phyloP scores from a whole-genome alignment of 306 rosid genomes.

The Argentina anserina region DNA sequence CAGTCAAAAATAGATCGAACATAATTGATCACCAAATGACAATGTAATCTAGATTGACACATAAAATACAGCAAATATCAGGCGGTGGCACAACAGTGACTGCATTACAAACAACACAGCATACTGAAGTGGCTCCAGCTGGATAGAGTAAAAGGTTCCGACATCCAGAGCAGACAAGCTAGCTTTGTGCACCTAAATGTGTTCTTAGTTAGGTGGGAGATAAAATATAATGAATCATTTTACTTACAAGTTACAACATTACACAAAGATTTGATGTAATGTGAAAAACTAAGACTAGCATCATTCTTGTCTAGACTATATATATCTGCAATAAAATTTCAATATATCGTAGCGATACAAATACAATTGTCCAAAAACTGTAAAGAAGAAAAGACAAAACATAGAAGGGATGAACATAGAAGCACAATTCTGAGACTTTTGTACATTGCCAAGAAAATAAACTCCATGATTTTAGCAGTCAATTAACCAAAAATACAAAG shows the following conservation, averaged over 20 bases:
- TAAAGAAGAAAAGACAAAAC: neutral
- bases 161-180: conserved; percentile 97
- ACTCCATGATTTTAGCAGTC: neutral
- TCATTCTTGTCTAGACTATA: neutral
- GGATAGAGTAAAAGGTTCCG: conserved; percentile 87
- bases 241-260: neutral
- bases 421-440: conserved; percentile 19
- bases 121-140: conserved; percentile 90
- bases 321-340: neutral
- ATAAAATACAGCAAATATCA: conserved; percentile 38
- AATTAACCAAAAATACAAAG: conserved; percentile 27
- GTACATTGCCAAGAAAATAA: conserved; percentile 22
- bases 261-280: neutral
- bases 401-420: neutral
- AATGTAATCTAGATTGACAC: too few species aligned
- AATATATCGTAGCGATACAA: neutral
- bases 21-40: neutral
- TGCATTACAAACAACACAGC: conserved; percentile 99
- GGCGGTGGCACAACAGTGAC: conserved; percentile 97
- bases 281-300: neutral
- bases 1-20: neutral
- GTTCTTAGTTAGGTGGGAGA: neutral
- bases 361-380: neutral
- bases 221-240: neutral
- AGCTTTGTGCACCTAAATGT: conserved; percentile 76